These are phyloP conservation scores for Epichloe uncinata DNA, from an alignment of 2,329 filamentous ascomycete genomes.

Conservation along the genomic window DNA sequence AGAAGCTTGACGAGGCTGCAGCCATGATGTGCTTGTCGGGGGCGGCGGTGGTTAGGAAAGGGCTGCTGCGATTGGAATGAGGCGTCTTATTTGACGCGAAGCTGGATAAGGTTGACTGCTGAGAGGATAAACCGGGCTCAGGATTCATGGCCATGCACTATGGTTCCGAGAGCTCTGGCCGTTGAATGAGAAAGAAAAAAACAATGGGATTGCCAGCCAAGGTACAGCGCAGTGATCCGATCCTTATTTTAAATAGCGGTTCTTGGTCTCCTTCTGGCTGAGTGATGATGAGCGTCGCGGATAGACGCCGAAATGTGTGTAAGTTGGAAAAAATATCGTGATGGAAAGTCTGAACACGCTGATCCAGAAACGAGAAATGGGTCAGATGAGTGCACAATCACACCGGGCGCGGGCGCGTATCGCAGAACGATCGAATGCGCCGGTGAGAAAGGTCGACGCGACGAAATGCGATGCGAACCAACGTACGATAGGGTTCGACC, in stretches of 20 bases:
- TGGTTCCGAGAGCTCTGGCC: not conserved
- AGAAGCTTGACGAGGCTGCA: conserved; percentile 24
- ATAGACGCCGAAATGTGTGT: not conserved
- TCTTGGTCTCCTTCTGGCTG: not conserved
- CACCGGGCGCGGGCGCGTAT: not conserved
- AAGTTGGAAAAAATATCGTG: too few relatives aligned
- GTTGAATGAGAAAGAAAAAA: not conserved
- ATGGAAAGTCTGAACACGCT: not conserved
- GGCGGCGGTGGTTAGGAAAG: conserved; percentile 18
- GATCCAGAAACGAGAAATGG: not conserved
- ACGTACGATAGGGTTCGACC: too few relatives aligned
- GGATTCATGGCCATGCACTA: conserved; percentile 18
- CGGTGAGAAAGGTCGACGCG: not conserved
- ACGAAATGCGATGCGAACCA: not conserved
- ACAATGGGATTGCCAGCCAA: too few relatives aligned
- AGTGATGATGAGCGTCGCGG: not conserved
- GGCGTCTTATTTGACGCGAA: conserved; percentile 13
- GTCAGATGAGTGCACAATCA: not conserved
- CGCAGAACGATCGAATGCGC: conserved; percentile 4
- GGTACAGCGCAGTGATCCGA: too few relatives aligned
- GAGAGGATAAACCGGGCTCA: conserved; percentile 10
- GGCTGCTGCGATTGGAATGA: conserved; percentile 19
- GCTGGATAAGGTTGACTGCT: conserved; percentile 12
- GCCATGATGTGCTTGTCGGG: conserved; percentile 26
- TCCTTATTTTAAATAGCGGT: not conserved